Evolutionary conservation across 345 rosid species (phyloP).

Genomic region (Ceriops decandra): DNA sequence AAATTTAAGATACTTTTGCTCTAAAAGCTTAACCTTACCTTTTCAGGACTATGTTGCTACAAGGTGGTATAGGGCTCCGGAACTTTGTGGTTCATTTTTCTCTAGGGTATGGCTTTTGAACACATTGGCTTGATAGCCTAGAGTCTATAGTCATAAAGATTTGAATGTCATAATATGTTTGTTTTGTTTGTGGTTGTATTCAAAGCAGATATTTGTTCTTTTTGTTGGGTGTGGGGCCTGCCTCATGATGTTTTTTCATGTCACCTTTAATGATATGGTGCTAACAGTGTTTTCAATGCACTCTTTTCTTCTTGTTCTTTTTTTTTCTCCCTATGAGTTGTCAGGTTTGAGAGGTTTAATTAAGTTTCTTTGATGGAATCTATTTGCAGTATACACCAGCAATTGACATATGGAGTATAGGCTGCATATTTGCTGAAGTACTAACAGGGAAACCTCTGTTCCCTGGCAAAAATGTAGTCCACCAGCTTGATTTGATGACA

Average conservation of each 20-base stretch:
- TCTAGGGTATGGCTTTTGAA: constrained; percentile 60
- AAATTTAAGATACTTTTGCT: constrained; percentile 9
- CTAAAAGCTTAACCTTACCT: constrained; percentile 15
- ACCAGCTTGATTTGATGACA: constrained; percentile 92
- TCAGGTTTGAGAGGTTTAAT: not conserved
- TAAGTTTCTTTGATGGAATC: constrained; percentile 6
- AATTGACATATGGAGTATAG: constrained; percentile 95
- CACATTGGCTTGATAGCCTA: not conserved
- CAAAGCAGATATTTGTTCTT: not conserved
- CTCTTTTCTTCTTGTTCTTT: not conserved
- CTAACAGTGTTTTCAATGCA: not conserved
- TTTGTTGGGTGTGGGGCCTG: not conserved
- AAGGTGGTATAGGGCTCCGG: constrained; percentile 98
- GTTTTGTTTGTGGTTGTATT: not conserved
- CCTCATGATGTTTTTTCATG: not conserved
- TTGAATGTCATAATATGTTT: too few relatives aligned
- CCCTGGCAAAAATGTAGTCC: constrained; percentile 94
- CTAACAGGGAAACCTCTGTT: constrained; percentile 81
- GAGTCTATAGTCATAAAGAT: not conserved
- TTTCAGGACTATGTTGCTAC: constrained; percentile 95
- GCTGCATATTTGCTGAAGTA: constrained; percentile 95
- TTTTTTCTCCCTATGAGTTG: not conserved
- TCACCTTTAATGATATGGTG: too few relatives aligned
- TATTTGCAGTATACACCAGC: constrained; percentile 90
- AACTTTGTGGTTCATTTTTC: constrained; percentile 96